These are phyloP conservation scores for Mortierella sp. DNA, from an alignment of 371 early-diverging fungal species.

Conservation along the genomic window DNA sequence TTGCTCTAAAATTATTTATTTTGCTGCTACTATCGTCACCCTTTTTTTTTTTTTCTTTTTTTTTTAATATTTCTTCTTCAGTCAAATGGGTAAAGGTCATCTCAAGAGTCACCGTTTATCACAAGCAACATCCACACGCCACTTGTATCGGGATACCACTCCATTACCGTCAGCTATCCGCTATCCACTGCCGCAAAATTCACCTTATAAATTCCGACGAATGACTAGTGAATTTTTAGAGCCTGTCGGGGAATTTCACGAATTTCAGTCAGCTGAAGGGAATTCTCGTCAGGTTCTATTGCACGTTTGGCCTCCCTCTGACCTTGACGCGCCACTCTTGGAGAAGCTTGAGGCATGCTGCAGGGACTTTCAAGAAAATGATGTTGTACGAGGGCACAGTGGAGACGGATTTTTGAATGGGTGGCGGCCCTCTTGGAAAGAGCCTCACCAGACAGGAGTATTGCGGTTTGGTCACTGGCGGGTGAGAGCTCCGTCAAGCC, in stretches of 20 bases:
- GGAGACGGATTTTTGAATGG: constrained; percentile 56
- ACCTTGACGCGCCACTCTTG: constrained; percentile 25
- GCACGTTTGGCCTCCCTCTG: constrained; percentile 55
- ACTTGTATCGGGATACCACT: constrained; percentile 27
- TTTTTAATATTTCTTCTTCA: not conserved
- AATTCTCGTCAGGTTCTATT: constrained; percentile 54
- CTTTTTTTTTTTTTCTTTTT: not conserved
- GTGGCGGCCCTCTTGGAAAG: constrained; percentile 53
- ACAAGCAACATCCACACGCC: constrained; percentile 20
- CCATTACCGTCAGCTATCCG: constrained; percentile 13
- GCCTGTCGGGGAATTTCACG: constrained; percentile 53
- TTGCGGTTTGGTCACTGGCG: constrained; percentile 56
- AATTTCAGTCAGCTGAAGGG: constrained; percentile 56
- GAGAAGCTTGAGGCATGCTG: constrained; percentile 49
- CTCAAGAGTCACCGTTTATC: not conserved
- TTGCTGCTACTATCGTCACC: no score
- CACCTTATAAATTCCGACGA: constrained; percentile 43
- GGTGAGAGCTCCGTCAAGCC: constrained; percentile 39
- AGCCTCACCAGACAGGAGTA: constrained; percentile 50
- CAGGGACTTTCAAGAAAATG: constrained; percentile 50
- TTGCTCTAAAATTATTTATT: no score
- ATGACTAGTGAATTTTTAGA: constrained; percentile 42
- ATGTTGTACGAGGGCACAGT: constrained; percentile 53
- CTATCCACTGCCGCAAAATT: constrained; percentile 37
- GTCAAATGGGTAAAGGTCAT: not conserved